A percentile compares a stretch with the other conserved stretches of the same genome.
phyloP scores from a whole-genome alignment of 2,329 filamentous ascomycete species.

The Aspergillus sp. region DNA sequence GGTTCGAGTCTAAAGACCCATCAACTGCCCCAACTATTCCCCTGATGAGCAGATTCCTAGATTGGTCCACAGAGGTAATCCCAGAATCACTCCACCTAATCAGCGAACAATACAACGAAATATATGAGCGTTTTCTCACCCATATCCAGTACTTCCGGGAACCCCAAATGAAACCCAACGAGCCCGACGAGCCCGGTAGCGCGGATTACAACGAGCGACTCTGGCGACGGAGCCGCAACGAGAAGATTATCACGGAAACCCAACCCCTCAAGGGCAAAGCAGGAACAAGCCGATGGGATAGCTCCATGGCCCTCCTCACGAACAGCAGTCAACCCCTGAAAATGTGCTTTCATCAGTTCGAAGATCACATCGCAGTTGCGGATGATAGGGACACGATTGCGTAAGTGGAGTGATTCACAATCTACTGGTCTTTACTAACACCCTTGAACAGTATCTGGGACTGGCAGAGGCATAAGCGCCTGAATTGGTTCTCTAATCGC shows the following conservation, averaged over 20 bases:
- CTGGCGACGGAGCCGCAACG: conserved; percentile 90
- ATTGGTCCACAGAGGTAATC: conserved; percentile 82
- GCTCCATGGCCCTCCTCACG: conserved; percentile 77
- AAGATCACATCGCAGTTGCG: conserved; percentile 89
- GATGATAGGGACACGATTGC: conserved; percentile 88
- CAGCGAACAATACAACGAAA: conserved; percentile 8
- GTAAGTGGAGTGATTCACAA: conserved; percentile 32
- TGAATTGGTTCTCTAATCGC: conserved; percentile 88
- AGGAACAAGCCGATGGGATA: conserved; percentile 82
- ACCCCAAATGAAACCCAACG: conserved; percentile 95
- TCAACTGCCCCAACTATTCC: conserved; percentile 66
- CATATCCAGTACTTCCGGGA: conserved; percentile 78
- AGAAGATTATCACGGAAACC: conserved; percentile 85
- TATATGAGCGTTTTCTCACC: conserved; percentile 28
- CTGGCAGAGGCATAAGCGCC: conserved; percentile 73
- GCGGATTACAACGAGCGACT: conserved; percentile 93
- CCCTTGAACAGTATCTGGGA: conserved; percentile 70
- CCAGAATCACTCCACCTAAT: conserved; percentile 17
- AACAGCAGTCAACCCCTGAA: conserved; percentile 87
- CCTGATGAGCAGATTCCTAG: conserved; percentile 77
- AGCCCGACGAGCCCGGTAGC: conserved; percentile 93
- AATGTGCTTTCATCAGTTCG: conserved; percentile 97
- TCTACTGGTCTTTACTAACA: conserved; percentile 3
- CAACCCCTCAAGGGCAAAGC: conserved; percentile 91
- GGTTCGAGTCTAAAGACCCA: conserved; percentile 64